Conservation (phyloP, 768 basidiomycete species). For the Tephrocybe rancida region DNA sequence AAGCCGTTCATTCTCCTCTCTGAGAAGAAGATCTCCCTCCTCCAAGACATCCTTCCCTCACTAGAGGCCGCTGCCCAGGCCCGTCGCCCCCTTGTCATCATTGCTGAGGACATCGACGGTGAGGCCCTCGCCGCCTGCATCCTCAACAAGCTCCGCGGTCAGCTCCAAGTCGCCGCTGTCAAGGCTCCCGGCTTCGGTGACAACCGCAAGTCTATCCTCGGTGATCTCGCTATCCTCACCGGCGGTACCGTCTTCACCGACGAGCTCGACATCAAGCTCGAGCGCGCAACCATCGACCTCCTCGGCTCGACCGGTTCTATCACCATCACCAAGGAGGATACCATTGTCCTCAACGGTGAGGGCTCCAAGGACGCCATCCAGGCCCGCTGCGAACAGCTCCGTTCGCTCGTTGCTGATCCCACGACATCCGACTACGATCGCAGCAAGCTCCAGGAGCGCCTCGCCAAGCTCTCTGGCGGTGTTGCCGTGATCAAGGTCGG, state of each 20-base stretch:
- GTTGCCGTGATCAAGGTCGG: slow-evolving; percentile 99
- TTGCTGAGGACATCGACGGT: slow-evolving; percentile 97
- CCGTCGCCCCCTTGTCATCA: slow-evolving; percentile 90
- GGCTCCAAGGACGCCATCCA: slow-evolving; percentile 90
- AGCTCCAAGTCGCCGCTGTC: slow-evolving; percentile 91
- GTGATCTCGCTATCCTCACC: slow-evolving; percentile 95
- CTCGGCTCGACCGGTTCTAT: slow-evolving; percentile 91
- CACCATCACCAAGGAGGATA: slow-evolving; percentile 97
- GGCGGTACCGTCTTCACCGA: slow-evolving; percentile 98
- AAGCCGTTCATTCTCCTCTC: slow-evolving; percentile 92
- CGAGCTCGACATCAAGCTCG: slow-evolving; percentile 96
- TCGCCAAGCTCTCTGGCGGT: slow-evolving; percentile 95
- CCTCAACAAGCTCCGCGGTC: slow-evolving; percentile 98
- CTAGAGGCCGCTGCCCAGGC: slow-evolving; percentile 81
- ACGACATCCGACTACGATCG: slow-evolving; percentile 93
- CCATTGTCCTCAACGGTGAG: slow-evolving; percentile 92
- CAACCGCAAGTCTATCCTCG: slow-evolving; percentile 98
- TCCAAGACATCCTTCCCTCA: slow-evolving; percentile 94
- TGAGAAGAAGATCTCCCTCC: slow-evolving; percentile 96
- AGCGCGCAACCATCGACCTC: slow-evolving; percentile 84
- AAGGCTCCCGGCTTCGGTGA: slow-evolving; percentile 99
- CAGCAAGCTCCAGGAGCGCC: slow-evolving; percentile 93
- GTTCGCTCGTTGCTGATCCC: slow-evolving; percentile 75
- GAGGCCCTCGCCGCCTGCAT: slow-evolving; percentile 98
- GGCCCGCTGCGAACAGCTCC: slow-evolving; percentile 95